Conservation (phyloP, 371 early-diverging fungal species). For the Fennellomyces sp. region DNA sequence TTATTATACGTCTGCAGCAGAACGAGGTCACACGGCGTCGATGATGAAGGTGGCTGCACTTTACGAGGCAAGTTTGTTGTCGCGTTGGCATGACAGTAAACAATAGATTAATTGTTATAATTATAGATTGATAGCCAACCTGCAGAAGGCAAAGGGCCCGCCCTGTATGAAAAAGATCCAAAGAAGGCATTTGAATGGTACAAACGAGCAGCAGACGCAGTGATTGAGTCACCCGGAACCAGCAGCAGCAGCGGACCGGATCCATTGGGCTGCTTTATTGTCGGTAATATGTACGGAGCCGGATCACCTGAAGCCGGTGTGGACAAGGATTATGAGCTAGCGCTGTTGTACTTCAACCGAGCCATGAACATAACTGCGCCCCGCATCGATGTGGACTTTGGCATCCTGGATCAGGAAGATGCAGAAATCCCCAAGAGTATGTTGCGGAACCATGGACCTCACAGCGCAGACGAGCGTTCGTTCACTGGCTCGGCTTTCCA, state of each 20-base stretch:
- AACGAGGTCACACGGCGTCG: slow-evolving; percentile 45
- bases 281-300: slow-evolving; percentile 46
- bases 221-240: slow-evolving; percentile 23
- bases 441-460: slow-evolving; percentile 43
- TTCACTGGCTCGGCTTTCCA: slow-evolving; percentile 55
- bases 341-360: slow-evolving; percentile 45
- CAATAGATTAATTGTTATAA: background rate
- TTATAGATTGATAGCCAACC: slow-evolving; percentile 4
- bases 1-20: slow-evolving; percentile 42
- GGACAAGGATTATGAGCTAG: slow-evolving; percentile 45
- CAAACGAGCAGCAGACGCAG: slow-evolving; percentile 44
- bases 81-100: background rate
- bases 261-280: slow-evolving; percentile 46
- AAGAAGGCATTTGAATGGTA: slow-evolving; percentile 53
- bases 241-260: slow-evolving; percentile 40
- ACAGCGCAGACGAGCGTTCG: slow-evolving; percentile 43
- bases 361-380: slow-evolving; percentile 52
- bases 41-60: slow-evolving; percentile 51
- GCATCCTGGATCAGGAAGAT: slow-evolving; percentile 27
- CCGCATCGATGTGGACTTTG: slow-evolving; percentile 45
- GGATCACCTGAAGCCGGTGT: slow-evolving; percentile 45
- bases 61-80: slow-evolving; percentile 30
- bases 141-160: background rate
- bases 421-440: slow-evolving; percentile 29
- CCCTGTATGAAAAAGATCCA: slow-evolving; percentile 29